Evolutionary conservation across 108 stramenopile genomes (phyloP).

Genomic region (Mediolabrus comicus): DNA sequence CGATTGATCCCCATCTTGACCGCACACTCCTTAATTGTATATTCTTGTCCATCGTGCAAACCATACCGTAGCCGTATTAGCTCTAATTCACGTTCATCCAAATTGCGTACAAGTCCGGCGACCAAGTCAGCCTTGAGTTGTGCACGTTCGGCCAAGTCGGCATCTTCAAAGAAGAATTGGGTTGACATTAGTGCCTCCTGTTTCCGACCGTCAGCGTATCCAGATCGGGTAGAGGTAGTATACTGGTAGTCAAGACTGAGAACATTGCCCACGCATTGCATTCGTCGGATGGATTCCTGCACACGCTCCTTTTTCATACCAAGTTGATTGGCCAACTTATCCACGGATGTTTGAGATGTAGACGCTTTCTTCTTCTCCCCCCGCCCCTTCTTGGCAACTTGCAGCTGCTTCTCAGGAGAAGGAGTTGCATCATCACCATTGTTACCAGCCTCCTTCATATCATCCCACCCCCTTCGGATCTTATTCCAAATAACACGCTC

Average conservation of each 20-base stretch:
- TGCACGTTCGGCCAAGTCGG: constrained; percentile 65
- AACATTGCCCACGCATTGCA: constrained; percentile 60
- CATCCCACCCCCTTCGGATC: constrained; percentile 51
- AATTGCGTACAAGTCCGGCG: constrained; percentile 64
- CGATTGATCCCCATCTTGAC: constrained; percentile 78
- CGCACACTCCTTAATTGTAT: constrained; percentile 68
- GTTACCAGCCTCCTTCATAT: constrained; percentile 39
- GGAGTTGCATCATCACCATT: too few species aligned
- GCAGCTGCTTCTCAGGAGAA: too few species aligned
- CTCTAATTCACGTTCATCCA: constrained; percentile 64
- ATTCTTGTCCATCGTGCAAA: constrained; percentile 63
- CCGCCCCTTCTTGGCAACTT: not conserved
- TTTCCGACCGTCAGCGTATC: constrained; percentile 22
- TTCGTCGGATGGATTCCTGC: constrained; percentile 45
- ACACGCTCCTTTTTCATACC: constrained; percentile 56
- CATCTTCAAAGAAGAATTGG: constrained; percentile 42
- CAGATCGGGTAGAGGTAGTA: constrained; percentile 46
- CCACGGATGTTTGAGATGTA: constrained; percentile 24
- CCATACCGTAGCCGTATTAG: constrained; percentile 82
- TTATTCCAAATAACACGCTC: constrained; percentile 78
- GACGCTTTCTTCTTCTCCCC: not conserved
- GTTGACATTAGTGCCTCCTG: constrained; percentile 15
- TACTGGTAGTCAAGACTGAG: constrained; percentile 80
- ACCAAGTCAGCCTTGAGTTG: constrained; percentile 77
- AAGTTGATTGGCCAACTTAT: constrained; percentile 47